Evolutionary conservation across 179 eudicot genomes (phyloP).

Genomic region (Beta corolliflora): DNA sequence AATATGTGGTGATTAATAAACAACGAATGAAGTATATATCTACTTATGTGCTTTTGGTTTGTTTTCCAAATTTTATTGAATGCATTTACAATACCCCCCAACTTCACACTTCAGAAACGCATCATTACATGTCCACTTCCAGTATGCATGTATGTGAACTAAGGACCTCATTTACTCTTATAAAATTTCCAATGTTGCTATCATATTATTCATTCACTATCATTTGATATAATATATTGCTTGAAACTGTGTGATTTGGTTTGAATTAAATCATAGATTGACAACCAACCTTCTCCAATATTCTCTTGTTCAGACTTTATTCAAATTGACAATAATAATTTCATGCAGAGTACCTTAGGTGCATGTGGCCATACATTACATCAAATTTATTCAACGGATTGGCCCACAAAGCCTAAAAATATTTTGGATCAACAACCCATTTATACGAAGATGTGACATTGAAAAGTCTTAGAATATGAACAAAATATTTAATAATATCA

Average conservation of each 20-base stretch:
- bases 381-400: not conserved
- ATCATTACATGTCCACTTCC: not conserved
- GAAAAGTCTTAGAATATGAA: not conserved
- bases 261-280: not conserved
- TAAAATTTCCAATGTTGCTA: not conserved
- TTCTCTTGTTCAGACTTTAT: constrained; percentile 12
- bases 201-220: not conserved
- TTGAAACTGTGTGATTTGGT: not conserved
- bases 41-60: no score
- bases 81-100: no score
- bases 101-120: not conserved
- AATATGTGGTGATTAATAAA: no score
- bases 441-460: not conserved
- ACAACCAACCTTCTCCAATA: constrained; percentile 3
- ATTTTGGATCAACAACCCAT: constrained; percentile 10
- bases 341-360: constrained; percentile 12
- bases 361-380: not conserved
- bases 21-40: no score
- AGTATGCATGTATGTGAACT: not conserved
- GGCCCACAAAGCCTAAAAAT: not conserved
- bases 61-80: no score
- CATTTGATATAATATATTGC: not conserved
- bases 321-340: not conserved
- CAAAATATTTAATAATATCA: no score
- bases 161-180: not conserved